Percentiles rank a stretch among this genome's conserved stretches.
phyloP scores from a whole-genome alignment of 306 rosid species.

The Castanea sativa region DNA sequence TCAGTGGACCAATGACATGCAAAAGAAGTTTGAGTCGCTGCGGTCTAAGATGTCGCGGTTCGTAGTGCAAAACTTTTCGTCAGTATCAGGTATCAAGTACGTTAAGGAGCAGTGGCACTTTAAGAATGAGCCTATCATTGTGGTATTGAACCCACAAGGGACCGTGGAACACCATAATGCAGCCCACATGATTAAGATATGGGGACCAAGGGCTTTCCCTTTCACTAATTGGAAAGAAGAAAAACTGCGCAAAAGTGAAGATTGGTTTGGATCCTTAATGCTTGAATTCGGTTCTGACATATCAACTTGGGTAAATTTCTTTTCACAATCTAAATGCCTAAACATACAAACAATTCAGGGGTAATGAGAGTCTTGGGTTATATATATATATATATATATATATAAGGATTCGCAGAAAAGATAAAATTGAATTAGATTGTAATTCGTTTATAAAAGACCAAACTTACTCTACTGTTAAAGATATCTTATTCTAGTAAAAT shows the following conservation, averaged over 20 bases:
- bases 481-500: no score
- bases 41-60: slow-evolving; percentile 24
- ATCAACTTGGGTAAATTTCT: no score
- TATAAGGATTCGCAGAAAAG: no score
- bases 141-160: slow-evolving; percentile 21
- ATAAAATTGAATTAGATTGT: no score
- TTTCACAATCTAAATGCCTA: no score
- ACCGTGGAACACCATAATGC: slow-evolving; percentile 10
- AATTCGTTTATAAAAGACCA: no score
- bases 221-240: background rate
- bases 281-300: no score
- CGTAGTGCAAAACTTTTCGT: slow-evolving; percentile 1
- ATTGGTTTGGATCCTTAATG: background rate
- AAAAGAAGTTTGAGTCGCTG: background rate
- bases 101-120: slow-evolving; percentile 33
- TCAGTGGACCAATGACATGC: background rate
- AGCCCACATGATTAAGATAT: slow-evolving; percentile 6
- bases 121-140: slow-evolving; percentile 21
- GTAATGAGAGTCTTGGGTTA: no score
- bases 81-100: slow-evolving; percentile 13
- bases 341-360: no score
- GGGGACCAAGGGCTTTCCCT: slow-evolving; percentile 18
- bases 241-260: background rate
- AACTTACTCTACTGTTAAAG: no score
- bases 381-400: no score